Evolutionary conservation across 176 grass and related monocot species (phyloP).

Genomic region (Raddia distichophylla): DNA sequence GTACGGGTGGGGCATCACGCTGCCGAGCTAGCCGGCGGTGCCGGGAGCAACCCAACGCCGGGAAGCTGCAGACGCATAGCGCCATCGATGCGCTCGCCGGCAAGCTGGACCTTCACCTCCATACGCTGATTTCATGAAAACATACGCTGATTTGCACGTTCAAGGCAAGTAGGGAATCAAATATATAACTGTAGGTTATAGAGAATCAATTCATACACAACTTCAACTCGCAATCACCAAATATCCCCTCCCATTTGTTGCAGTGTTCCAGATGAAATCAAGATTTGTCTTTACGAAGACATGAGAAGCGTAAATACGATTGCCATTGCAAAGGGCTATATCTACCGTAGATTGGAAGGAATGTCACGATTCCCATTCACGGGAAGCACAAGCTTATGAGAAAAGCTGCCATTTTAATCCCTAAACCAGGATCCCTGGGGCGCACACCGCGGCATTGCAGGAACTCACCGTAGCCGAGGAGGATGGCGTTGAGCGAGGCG

Average conservation of each 20-base stretch:
- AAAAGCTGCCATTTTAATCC: background rate
- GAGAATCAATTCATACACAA: background rate
- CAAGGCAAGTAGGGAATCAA: background rate
- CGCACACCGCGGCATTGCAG: background rate
- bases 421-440: background rate
- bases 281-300: constrained; percentile 10
- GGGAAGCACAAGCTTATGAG: background rate
- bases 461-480: constrained; percentile 65
- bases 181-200: background rate
- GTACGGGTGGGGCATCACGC: too few relatives aligned
- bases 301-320: constrained; percentile 5
- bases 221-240: background rate
- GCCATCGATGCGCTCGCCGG: too few relatives aligned
- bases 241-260: background rate
- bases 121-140: background rate
- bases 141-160: constrained; percentile 20
- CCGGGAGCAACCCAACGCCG: too few relatives aligned
- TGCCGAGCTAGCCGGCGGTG: too few relatives aligned
- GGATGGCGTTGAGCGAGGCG: constrained; percentile 63
- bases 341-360: background rate
- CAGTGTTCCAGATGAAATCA: background rate
- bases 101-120: too few relatives aligned
- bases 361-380: constrained; percentile 10
- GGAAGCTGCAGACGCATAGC: too few relatives aligned
- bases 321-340: constrained; percentile 12